phyloP scores from a whole-genome alignment of 208 protist species.

The Kentomonas sorsogonicus region DNA sequence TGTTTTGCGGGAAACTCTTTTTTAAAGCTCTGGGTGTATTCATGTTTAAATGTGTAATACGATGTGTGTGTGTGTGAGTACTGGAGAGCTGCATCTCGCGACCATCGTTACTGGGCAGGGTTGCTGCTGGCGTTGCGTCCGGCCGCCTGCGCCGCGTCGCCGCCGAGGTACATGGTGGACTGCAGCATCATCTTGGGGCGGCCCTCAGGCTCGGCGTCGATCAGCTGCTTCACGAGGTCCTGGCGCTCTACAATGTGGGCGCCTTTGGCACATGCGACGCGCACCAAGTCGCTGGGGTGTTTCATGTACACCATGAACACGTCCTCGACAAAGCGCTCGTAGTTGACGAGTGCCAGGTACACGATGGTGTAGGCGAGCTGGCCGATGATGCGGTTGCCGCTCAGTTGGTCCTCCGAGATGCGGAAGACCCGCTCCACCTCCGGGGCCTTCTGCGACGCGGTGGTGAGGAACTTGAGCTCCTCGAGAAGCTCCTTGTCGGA shows the following conservation, averaged over 20 bases:
- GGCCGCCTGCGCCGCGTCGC: not conserved
- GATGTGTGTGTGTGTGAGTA: not conserved
- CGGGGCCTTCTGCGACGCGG: constrained; percentile 54
- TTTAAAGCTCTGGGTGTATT: not conserved
- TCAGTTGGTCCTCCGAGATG: constrained; percentile 72
- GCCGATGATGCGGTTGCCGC: constrained; percentile 77
- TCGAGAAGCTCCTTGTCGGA: constrained; percentile 62
- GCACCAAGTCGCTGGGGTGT: constrained; percentile 79
- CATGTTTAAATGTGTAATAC: not conserved
- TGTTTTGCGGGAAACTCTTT: not conserved
- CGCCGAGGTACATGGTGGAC: constrained; percentile 38
- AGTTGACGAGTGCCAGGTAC: constrained; percentile 79
- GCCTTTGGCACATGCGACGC: constrained; percentile 82
- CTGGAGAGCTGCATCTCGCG: too few species aligned
- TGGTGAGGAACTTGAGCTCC: constrained; percentile 77
- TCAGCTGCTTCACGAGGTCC: constrained; percentile 68
- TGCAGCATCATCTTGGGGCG: constrained; percentile 65
- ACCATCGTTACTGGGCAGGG: too few species aligned
- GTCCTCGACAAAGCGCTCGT: constrained; percentile 69
- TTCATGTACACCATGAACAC: constrained; percentile 64
- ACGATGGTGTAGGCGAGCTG: constrained; percentile 88
- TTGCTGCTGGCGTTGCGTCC: too few species aligned
- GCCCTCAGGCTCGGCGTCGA: constrained; percentile 67
- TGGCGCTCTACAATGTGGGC: constrained; percentile 67
- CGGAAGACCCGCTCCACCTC: constrained; percentile 82